These are phyloP conservation scores for Sicyos baderoa DNA, from an alignment of 306 rosid genomes.

Conservation along the genomic window DNA sequence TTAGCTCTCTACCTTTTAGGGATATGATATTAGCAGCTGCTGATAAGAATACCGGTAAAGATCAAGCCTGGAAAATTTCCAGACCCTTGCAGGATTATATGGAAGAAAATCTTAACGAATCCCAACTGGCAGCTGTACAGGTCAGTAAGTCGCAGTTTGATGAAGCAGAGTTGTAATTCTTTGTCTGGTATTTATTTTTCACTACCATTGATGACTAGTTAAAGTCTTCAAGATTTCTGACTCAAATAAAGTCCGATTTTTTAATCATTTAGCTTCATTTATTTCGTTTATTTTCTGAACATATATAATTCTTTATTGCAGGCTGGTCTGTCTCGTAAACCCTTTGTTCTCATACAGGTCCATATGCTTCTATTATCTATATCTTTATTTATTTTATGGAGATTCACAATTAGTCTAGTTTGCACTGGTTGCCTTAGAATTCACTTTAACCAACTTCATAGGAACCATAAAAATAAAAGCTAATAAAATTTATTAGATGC, in stretches of 20 bases:
- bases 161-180: neutral
- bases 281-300: conserved; percentile 14
- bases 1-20: conserved; percentile 60
- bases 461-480: neutral
- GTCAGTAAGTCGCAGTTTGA: conserved; percentile 32
- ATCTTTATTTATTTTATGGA: neutral
- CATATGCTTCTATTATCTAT: conserved; percentile 17
- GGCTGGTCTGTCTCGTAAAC: conserved; percentile 87
- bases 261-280: neutral
- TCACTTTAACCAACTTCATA: conserved; percentile 12
- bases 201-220: neutral
- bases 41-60: conserved; percentile 40
- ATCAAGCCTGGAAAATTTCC: conserved; percentile 71
- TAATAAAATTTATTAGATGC: conserved; percentile 2
- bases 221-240: neutral
- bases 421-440: neutral
- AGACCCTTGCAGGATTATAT: conserved; percentile 51
- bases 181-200: neutral
- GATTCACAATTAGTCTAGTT: neutral
- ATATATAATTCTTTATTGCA: conserved; percentile 35
- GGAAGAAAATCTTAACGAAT: conserved; percentile 59
- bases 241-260: neutral
- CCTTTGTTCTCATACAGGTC: conserved; percentile 92
- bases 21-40: conserved; percentile 65
- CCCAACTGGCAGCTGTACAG: conserved; percentile 72